Percentiles rank a stretch among this genome's conserved stretches.
These are phyloP conservation scores for Candida tibetensis DNA, from an alignment of 805 yeast genomes.

Conservation along the genomic window DNA sequence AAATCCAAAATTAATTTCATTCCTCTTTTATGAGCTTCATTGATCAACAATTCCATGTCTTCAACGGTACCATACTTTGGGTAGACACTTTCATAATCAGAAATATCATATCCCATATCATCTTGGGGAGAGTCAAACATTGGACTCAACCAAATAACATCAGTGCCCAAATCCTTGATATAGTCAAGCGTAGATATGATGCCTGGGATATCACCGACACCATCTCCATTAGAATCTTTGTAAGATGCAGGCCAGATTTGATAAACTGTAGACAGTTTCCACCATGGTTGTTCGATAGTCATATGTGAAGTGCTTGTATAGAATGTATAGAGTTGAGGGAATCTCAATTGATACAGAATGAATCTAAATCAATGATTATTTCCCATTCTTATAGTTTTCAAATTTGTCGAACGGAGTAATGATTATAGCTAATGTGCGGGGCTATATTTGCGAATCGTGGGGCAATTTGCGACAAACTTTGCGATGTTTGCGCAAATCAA, in stretches of 20 bases:
- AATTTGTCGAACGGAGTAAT: no score
- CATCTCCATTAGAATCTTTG: conserved; percentile 59
- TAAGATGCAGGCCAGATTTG: conserved; percentile 63
- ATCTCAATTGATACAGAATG: no score
- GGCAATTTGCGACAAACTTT: no score
- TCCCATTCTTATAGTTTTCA: no score
- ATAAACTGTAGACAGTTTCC: conserved; percentile 56
- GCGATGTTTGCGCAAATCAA: no score
- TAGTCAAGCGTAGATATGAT: conserved; percentile 51
- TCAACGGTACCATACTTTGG: conserved; percentile 53
- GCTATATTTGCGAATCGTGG: no score
- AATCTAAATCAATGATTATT: no score
- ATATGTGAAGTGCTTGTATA: conserved; percentile 10
- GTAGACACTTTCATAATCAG: conserved; percentile 51
- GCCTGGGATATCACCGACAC: conserved; percentile 57
- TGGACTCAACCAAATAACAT: conserved; percentile 57
- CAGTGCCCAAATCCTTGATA: conserved; percentile 47
- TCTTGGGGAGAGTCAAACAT: conserved; percentile 58
- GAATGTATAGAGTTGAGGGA: no score
- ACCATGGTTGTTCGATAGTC: conserved; percentile 37
- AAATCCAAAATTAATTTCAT: conserved; percentile 53
- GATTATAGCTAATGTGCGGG: no score
- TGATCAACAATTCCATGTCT: conserved; percentile 49
- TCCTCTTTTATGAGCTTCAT: conserved; percentile 46
- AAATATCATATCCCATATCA: conserved; percentile 63